Evolutionary conservation across 768 basidiomycete genomes (phyloP), one percentile per base, ranked within the genome.

Genomic region (Hebeloma cylindrosporum): DNA sequence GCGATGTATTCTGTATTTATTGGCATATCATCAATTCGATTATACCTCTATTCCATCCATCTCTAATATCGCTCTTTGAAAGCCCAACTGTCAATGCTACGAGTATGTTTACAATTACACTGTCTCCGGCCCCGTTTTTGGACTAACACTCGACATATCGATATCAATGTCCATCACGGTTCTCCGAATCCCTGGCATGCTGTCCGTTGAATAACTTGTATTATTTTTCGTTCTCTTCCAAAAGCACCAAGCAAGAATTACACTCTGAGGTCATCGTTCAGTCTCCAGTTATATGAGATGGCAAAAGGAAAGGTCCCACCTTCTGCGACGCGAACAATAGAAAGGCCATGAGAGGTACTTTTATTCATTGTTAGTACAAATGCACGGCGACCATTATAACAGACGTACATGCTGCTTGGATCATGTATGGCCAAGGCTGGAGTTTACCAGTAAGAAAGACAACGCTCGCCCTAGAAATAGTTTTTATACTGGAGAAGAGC

Each of bases 331-430:
- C 79, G 53, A 82, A 77, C 4, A 79, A 57, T 25, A 77, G 37
- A 37, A 73, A 67, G 3, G 74, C 72, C 0, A 63, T 67, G 13
- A 80, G 54, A 0, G 80, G 80, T 17, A 82, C 79, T 80, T 43
- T 26, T 34, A 34, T 43, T 21, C 17, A 28, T 44, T 5, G 42
- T 17, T 28, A 40, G 7, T 43, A 5, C 38, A 54, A 34, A 53
- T 47, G 14, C 16, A 10, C 7, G 9, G 36, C 31, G 16, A 2
- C 51, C 27, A 30, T 38, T 17, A 10, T 31, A 34, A 28, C 40
- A 30, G 8, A 32, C 76, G 56, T 46, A 81, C 79, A 50, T 10
- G 72, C 64, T 22, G 80, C 79, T 40, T 75, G 73, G 10, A 76
- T 59, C 65, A 80, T 69, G 53, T 72, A 75, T 25, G 71, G 64